Evolutionary conservation across 352 stramenopile genomes (phyloP), one percentile per base, ranked within the genome.

Genomic region (Globisporangium nunn): DNA sequence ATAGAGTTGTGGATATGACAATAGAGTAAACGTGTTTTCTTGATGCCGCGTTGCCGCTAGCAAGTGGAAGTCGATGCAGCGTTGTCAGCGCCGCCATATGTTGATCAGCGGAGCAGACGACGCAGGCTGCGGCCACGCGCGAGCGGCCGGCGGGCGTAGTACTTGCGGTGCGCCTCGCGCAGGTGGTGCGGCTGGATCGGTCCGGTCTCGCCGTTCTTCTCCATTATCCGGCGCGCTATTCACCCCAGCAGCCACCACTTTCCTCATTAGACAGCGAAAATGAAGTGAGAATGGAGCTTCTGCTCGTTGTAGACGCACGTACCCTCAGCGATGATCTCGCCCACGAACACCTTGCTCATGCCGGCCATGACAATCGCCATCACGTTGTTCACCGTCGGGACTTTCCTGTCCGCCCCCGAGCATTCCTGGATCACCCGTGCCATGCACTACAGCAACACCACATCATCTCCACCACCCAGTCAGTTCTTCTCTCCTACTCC

Each of bases 351-450:
- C 55, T 94, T 94, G 31, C 80, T 83, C 74, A 94, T 89, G n/a
- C 84, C 84, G 7, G 78, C 81, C 81, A 94, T 92, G 62, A 91
- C 80, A 50, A 94, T 94, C 18, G 78, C 68, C 84, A 94, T 94
- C 53, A 94, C 80, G 56, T 92, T 85, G 52, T 79, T 91, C 41
- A 92, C 81, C 30, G 61, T 75, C 30, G 81, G 75, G 37, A 61
- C 61, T 33, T 58, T 80, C 58, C 72, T 81, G 59, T 92, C 81
- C 17, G 68, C 59, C 4, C 63, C 50, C 4, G 72, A 74, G 58
- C 72, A 86, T 60, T 87, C 77, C 41, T 87, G 78, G 51, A 92
- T 88, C 37, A 81, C 77, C 62, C 83, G 74, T 2, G 77, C 72
- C 77, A 94, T 92, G 54, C 80, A 88, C 80, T 90, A 30, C 40